phyloP scores from a whole-genome alignment of 1,139 yeast species.

The Yamadazyma mexicana region DNA sequence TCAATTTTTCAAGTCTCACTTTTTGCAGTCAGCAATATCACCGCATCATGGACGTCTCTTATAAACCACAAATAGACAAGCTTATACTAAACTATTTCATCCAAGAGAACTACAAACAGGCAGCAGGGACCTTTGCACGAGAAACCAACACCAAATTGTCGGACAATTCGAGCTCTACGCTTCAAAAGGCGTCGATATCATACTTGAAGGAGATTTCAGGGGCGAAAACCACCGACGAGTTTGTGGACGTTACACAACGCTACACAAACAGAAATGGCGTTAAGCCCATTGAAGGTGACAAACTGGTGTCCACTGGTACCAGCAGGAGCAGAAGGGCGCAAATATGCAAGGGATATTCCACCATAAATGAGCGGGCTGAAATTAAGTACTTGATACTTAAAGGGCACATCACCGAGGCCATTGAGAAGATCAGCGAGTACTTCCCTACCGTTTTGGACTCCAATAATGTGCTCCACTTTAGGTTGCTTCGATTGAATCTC shows the following conservation, averaged over 20 bases:
- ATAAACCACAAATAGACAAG: constrained; percentile 39
- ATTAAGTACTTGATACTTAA: constrained; percentile 49
- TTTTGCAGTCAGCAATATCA: no score
- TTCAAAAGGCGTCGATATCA: constrained; percentile 9
- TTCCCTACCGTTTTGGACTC: constrained; percentile 58
- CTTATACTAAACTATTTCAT: constrained; percentile 55
- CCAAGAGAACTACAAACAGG: constrained; percentile 57
- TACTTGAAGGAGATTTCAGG: constrained; percentile 13
- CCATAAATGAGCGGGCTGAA: constrained; percentile 48
- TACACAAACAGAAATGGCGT: neutral
- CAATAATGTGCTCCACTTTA: constrained; percentile 61
- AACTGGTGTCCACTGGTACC: neutral
- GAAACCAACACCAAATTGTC: constrained; percentile 34
- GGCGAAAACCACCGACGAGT: constrained; percentile 6
- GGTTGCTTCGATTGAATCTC: constrained; percentile 56
- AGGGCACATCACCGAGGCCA: constrained; percentile 52
- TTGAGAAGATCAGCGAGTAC: constrained; percentile 42
- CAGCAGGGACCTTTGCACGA: constrained; percentile 49
- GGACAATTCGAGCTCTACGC: constrained; percentile 7
- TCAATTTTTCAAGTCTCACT: no score
- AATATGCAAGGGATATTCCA: constrained; percentile 39
- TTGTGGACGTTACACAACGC: constrained; percentile 5
- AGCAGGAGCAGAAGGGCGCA: neutral
- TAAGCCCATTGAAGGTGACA: neutral
- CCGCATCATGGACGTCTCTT: neutral